A percentile compares a stretch with the other conserved stretches of the same genome.
phyloP scores from a whole-genome alignment of 345 rosid species.

The Brassica napus region Da-Ae NC_063446.1:21707001-21707500 shows the following conservation, averaged over 20 bases:
- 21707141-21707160: neutral
- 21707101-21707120: neutral
- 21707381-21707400: conserved; percentile 8
- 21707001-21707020: too few relatives aligned
- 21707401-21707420: conserved; percentile 11
- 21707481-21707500: conserved; percentile 73
- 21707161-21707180: neutral
- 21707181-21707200: neutral
- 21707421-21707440: conserved; percentile 66
- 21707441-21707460: conserved; percentile 71
- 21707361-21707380: conserved; percentile 53
- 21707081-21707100: neutral
- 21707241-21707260: neutral
- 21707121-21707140: conserved; percentile 3
- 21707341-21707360: conserved; percentile 19
- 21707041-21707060: neutral
- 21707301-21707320: neutral
- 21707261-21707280: neutral
- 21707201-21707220: neutral
- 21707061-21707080: neutral
- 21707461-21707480: conserved; percentile 71
- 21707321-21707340: neutral
- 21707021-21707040: neutral
- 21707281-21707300: neutral
- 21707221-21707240: neutral